Conservation (phyloP, 306 rosid genomes). For the Pyrus communis region DNA sequence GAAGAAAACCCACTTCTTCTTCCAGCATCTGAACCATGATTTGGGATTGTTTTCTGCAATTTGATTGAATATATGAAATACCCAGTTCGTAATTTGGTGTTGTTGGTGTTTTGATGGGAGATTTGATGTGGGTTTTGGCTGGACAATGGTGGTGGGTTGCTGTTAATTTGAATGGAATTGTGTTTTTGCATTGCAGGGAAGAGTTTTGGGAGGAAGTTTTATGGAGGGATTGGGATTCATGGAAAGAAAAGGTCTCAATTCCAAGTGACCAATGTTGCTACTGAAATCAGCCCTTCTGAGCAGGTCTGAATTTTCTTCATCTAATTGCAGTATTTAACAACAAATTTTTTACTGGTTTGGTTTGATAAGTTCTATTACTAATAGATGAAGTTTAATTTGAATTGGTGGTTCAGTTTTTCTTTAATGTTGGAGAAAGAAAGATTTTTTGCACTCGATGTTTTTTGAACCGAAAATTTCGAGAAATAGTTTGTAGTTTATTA, state of each 20-base stretch:
- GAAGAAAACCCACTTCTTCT: background rate
- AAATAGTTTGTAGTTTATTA: no score
- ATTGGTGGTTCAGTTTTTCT: background rate
- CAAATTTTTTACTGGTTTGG: background rate
- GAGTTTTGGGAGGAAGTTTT: conserved; percentile 37
- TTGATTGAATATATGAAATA: background rate
- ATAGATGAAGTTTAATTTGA: background rate
- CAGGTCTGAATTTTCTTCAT: conserved; percentile 37
- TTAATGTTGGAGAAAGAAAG: background rate
- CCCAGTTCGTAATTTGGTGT: conserved; percentile 16
- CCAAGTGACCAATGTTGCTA: conserved; percentile 58
- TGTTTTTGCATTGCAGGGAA: conserved; percentile 40
- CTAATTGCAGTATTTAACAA: background rate
- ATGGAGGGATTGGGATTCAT: conserved; percentile 53
- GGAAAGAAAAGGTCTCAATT: conserved; percentile 57
- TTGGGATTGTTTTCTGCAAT: background rate
- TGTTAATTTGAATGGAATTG: conserved; percentile 9
- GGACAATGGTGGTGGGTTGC: conserved; percentile 5
- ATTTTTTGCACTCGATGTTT: conserved; percentile 12
- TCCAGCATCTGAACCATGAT: background rate
- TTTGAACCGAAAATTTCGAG: background rate
- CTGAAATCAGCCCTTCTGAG: conserved; percentile 67
- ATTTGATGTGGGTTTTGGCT: conserved; percentile 7
- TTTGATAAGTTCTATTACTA: background rate
- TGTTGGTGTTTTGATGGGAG: background rate